Conservation (phyloP, 139 green algal genomes). For the Diplosphaera chodatii region DNA sequence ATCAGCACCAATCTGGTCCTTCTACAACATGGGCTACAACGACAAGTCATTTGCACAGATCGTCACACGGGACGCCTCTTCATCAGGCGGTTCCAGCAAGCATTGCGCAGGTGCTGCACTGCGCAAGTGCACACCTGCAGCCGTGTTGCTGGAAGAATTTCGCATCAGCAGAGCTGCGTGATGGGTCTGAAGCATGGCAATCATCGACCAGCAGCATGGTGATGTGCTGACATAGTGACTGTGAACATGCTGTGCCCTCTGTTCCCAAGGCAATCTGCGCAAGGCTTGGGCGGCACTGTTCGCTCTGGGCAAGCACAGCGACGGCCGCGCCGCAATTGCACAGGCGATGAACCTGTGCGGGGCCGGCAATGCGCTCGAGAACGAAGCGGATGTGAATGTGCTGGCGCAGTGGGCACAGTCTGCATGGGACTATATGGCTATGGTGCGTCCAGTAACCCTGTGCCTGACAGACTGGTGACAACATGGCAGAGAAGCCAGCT, state of each 20-base stretch:
- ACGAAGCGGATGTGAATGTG: conserved; percentile 19
- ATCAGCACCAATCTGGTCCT: conserved; percentile 88
- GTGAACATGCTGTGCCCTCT: too few relatives aligned
- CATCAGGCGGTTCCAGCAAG: conserved; percentile 22
- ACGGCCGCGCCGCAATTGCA: conserved; percentile 15
- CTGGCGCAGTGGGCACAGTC: conserved; percentile 29
- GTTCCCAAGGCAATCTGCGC: conserved; percentile 11
- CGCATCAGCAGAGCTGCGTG: too few relatives aligned
- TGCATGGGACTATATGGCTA: conserved; percentile 42
- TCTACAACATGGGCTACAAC: conserved; percentile 44
- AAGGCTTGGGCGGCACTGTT: conserved; percentile 23
- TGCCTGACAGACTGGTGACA: too few relatives aligned
- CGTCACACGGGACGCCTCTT: conserved; percentile 42
- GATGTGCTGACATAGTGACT: too few relatives aligned
- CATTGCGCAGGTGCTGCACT: not conserved
- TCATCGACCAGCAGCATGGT: too few relatives aligned
- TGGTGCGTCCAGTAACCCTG: not conserved
- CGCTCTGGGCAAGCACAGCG: conserved; percentile 3
- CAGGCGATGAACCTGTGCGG: conserved; percentile 32
- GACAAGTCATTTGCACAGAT: conserved; percentile 32
- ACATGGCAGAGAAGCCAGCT: too few relatives aligned
- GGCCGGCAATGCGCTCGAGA: conserved; percentile 2
- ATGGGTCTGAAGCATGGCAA: too few relatives aligned
- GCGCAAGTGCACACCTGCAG: not conserved
- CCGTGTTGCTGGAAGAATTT: not conserved